Evolutionary conservation across 768 basidiomycete species (phyloP).

Genomic region (Krasilnikovozyma curviuscula): DNA sequence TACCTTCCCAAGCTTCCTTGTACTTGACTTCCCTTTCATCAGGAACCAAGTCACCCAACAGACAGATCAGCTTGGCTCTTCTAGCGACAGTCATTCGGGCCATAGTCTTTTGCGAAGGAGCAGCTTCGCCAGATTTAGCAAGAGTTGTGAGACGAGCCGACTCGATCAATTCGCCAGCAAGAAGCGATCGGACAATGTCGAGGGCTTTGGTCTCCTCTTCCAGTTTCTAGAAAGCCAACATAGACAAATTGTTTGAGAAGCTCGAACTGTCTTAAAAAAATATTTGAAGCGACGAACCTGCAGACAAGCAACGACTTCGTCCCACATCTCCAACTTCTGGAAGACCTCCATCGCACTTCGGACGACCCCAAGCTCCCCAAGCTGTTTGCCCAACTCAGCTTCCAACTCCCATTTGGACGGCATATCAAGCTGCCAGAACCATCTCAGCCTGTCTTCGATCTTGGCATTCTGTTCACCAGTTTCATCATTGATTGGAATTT

Average conservation of each 20-base stretch:
- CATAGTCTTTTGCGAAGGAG: background rate
- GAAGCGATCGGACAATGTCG: slow-evolving; percentile 57
- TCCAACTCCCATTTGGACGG: slow-evolving; percentile 91
- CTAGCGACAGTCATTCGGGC: slow-evolving; percentile 29
- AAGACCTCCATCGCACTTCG: slow-evolving; percentile 85
- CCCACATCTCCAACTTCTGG: slow-evolving; percentile 94
- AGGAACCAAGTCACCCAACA: slow-evolving; percentile 60
- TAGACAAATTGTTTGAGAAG: too few species aligned
- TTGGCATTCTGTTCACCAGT: slow-evolving; percentile 14
- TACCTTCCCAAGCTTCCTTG: slow-evolving; percentile 56
- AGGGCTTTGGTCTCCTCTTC: slow-evolving; percentile 63
- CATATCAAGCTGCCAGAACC: slow-evolving; percentile 59
- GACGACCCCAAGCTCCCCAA: slow-evolving; percentile 65
- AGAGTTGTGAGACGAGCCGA: slow-evolving; percentile 2
- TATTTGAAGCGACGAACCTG: slow-evolving; percentile 23
- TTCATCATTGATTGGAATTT: slow-evolving; percentile 32
- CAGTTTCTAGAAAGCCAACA: slow-evolving; percentile 29
- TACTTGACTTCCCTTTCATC: slow-evolving; percentile 44
- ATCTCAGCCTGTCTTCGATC: slow-evolving; percentile 51
- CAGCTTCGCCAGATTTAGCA: slow-evolving; percentile 3
- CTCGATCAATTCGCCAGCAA: slow-evolving; percentile 4
- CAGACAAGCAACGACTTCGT: slow-evolving; percentile 80
- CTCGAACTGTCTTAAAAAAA: too few species aligned
- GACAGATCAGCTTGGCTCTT: slow-evolving; percentile 83
- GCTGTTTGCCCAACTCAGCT: slow-evolving; percentile 65